Evolutionary conservation across 2,329 filamentous ascomycete genomes (phyloP), one percentile per base, ranked within the genome.

Genomic region (Phialocephala sp.): DNA sequence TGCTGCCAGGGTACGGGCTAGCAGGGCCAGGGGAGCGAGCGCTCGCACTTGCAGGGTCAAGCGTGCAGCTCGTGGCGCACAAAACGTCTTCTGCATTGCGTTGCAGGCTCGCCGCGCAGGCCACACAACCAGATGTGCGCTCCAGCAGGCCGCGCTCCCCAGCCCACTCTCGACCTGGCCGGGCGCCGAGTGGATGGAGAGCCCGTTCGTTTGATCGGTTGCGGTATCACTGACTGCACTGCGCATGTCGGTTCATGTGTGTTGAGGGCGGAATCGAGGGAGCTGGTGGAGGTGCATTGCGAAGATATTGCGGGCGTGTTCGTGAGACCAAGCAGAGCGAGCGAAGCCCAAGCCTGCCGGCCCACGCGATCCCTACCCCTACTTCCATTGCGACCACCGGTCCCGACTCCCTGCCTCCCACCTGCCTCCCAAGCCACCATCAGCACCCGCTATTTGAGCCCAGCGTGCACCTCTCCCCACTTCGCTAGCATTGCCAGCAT

Each of bases 1-100:
- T 52, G 12, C 50, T 32, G 36, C 37, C 41, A 60, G 43, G 59
- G 24, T 36, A 2, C 9, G 9, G 18, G 18, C 52, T 58, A 57
- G 9, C 41, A 52, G 50, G 66, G 54, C 18, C n/a, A 20, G 35
- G 56, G 24, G 27, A 36, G 22, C 8, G 57, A 59, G 50, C 45
- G 18, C 20, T 5, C 11, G 39, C 43, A 22, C 43, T 47, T 47
- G 43, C 8, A 66, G 62, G 61, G 60, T 62, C 65, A 58, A 41
- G 45, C 56, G 64, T 68, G 63, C 66, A 71, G 63, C 52, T 62
- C 35, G 64, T 43, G 63, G 66, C 63, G 59, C 63, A 70, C 39
- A 64, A 60, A 71, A 71, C 67, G 67, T 71, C 67, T 69, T 64
- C 60, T 66, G 67, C 65, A 65, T 67, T 62, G 62, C 52, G 43